phyloP scores from a whole-genome alignment of 73 alveolate species.

The Paramecium biaurelia region DNA sequence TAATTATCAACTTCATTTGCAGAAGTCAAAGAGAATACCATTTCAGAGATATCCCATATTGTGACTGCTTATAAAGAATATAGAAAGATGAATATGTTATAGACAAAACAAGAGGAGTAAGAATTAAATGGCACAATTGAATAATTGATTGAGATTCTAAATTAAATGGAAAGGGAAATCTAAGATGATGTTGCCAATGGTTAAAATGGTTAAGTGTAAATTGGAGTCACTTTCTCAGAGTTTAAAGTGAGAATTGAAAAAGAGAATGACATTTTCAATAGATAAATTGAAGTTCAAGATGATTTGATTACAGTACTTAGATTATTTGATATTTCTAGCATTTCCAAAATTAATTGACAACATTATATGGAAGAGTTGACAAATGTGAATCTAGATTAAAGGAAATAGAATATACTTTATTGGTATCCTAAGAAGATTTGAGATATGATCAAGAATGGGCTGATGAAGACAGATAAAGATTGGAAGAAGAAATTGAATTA shows the following conservation, averaged over 20 bases:
- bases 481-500: conserved; percentile 34
- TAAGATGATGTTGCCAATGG: conserved; percentile 25
- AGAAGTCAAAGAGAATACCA: neutral
- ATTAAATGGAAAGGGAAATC: conserved; percentile 5
- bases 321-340: neutral
- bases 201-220: conserved; percentile 15
- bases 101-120: neutral
- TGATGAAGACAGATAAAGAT: conserved; percentile 23
- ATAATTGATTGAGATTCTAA: neutral
- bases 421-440: conserved; percentile 11
- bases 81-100: neutral
- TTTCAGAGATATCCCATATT: neutral
- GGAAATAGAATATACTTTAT: neutral
- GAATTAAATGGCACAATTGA: conserved; percentile 42
- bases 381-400: conserved; percentile 22
- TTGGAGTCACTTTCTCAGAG: conserved; percentile 45
- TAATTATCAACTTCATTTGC: neutral
- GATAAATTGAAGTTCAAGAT: neutral
- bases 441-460: neutral
- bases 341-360: conserved; percentile 24
- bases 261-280: conserved; percentile 20
- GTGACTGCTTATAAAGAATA: neutral
- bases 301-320: neutral
- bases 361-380: neutral
- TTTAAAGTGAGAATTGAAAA: conserved; percentile 23